Conservation (phyloP, 257 asterid genomes). For the Lantana camara region DNA sequence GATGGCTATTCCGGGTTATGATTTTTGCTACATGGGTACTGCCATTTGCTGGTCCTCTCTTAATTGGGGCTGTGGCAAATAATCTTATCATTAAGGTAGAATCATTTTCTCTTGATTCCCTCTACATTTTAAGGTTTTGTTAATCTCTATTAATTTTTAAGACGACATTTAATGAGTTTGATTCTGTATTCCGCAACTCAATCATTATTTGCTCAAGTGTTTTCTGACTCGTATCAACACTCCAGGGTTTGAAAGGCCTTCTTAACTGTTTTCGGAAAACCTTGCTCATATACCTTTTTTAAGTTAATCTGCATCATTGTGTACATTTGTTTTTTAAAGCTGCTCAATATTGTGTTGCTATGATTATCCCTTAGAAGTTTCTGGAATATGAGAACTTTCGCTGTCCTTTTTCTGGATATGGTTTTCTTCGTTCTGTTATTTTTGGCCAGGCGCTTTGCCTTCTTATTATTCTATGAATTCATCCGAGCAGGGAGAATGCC, state of each 20-base stretch:
- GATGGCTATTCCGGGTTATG: slow-evolving; percentile 88
- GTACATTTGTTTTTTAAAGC: not conserved
- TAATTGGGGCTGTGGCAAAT: slow-evolving; percentile 82
- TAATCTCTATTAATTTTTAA: not conserved
- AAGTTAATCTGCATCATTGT: not conserved
- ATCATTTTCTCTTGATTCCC: slow-evolving; percentile 1
- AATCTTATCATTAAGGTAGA: slow-evolving; percentile 90
- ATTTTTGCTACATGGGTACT: slow-evolving; percentile 84
- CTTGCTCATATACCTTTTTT: not conserved
- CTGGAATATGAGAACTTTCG: not conserved
- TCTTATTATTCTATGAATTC: slow-evolving; percentile 12
- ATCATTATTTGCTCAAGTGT: slow-evolving; percentile 13
- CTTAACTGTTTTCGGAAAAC: not conserved
- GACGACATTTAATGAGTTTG: not conserved
- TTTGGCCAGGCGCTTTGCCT: slow-evolving; percentile 2
- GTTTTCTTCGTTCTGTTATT: not conserved
- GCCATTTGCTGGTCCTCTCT: slow-evolving; percentile 97
- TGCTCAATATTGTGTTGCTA: slow-evolving; percentile 1
- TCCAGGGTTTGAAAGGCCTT: too few relatives aligned
- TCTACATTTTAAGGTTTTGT: not conserved
- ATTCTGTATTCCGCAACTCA: not conserved
- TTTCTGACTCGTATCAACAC: too few relatives aligned
- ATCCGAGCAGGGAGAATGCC: slow-evolving; percentile 85
- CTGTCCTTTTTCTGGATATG: not conserved
- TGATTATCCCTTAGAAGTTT: not conserved